These are phyloP conservation scores for Mycena metata DNA, from an alignment of 768 basidiomycete species.

Conservation along the genomic window DNA sequence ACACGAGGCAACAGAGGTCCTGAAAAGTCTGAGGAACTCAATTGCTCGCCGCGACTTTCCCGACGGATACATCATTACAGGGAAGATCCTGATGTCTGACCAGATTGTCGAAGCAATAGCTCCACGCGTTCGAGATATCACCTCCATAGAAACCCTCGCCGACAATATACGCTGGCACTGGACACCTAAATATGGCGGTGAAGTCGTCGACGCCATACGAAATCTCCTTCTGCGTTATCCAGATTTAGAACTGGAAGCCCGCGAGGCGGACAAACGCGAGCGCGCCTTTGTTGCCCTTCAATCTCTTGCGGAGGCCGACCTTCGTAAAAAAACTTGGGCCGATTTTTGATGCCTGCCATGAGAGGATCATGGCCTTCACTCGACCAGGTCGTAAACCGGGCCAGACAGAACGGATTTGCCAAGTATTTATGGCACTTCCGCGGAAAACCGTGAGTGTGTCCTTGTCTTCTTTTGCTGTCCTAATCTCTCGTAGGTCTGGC, in stretches of 20 bases:
- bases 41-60: conserved; percentile 2
- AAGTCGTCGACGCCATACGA: conserved; percentile 23
- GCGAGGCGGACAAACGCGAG: not conserved
- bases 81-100: conserved; percentile 16
- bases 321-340: not conserved
- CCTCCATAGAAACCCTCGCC: conserved; percentile 2
- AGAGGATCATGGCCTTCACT: not conserved
- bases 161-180: conserved; percentile 26
- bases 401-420: conserved; percentile 2
- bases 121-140: conserved; percentile 8
- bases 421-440: conserved; percentile 18
- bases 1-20: not conserved
- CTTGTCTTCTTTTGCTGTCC: not conserved
- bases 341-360: conserved; percentile 6
- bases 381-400: not conserved
- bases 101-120: conserved; percentile 3
- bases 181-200: conserved; percentile 2
- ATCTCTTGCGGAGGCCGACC: not conserved
- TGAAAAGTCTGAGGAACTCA: not conserved
- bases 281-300: not conserved
- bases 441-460: not conserved
- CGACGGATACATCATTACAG: conserved; percentile 15
- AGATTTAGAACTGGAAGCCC: conserved; percentile 8
- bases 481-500: not conserved
- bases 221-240: conserved; percentile 4